Evolutionary conservation across 805 yeast genomes (phyloP), one percentile per base, ranked within the genome.

Genomic region (Ogataea nitratoaversa): DNA sequence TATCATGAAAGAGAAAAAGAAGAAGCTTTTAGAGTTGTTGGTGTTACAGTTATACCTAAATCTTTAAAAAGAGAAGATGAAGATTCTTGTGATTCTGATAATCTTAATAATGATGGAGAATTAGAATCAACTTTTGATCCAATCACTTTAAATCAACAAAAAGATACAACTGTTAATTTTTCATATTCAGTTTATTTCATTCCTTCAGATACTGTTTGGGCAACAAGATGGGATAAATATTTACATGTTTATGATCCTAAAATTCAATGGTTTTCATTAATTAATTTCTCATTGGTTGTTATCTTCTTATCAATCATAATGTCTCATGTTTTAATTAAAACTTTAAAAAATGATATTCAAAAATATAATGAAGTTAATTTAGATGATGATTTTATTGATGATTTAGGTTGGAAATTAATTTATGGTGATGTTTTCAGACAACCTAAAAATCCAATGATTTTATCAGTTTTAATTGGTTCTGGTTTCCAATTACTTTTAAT

Each of bases 181-280:
- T 77, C 95, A n/a, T 93, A 93, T 64, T 81, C 93, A 2, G 93
- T 91, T 16, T 66, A 60, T 27, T 93, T 91, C 72, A 60, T 66
- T 17, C 75, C 74, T 40, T 82, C 91, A 8, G 71, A 69, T 5
- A 85, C 93, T 2, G 78, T 80, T 4, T 93, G 98, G 98, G 98
- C 97, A 25, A 91, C 98, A 2, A 81, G 99, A 67, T 93, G 99
- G 99, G 99, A 93, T 63, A 87, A 88, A 63, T 93, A 93, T 60
- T 71, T 93, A 55, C 95, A 87, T 53, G 93, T 85, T 19, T 84
- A 82, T 60, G 95, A 87, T 58, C 95, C 97, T 42, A 83, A 84
- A 58, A 85, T 93, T 52, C 97, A 93, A 67, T 91, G 98, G 97
- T 86, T 89, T 55, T 88, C 97, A 2, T 76, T 93, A 53, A 67